Evolutionary conservation across 768 basidiomycete species (phyloP).

Genomic region (Rhodotorula diobovata): DNA sequence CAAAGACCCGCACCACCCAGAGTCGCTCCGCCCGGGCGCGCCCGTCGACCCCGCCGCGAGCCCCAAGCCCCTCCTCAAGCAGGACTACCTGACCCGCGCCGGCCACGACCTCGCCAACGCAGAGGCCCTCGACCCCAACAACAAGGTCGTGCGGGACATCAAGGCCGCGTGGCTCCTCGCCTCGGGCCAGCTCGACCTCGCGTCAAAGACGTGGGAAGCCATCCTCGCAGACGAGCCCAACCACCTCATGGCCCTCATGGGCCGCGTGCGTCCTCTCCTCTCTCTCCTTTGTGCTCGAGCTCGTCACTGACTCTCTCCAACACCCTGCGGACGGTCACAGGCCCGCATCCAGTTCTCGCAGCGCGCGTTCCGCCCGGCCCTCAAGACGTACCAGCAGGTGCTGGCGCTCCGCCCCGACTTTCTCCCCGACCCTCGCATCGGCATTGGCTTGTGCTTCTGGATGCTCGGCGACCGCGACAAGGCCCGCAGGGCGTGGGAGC

Average conservation of each 20-base stretch:
- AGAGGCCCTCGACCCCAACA: slow-evolving; percentile 24
- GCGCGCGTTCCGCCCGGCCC: slow-evolving; percentile 68
- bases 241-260: slow-evolving; percentile 79
- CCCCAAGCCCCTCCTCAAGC: slow-evolving; percentile 42
- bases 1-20: slow-evolving; percentile 24
- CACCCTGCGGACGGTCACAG: slow-evolving; percentile 52
- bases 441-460: slow-evolving; percentile 92
- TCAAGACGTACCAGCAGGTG: slow-evolving; percentile 80
- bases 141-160: slow-evolving; percentile 43
- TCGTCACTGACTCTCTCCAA: background rate
- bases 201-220: slow-evolving; percentile 71
- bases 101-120: slow-evolving; percentile 57
- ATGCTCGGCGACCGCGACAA: slow-evolving; percentile 74
- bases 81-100: slow-evolving; percentile 55
- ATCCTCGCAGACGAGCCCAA: slow-evolving; percentile 73
- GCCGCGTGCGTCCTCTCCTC: slow-evolving; percentile 49
- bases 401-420: slow-evolving; percentile 70
- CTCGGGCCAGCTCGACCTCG: slow-evolving; percentile 73
- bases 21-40: background rate
- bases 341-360: slow-evolving; percentile 77
- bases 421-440: slow-evolving; percentile 87
- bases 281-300: background rate
- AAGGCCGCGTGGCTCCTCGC: slow-evolving; percentile 73
- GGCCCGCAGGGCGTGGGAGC: slow-evolving; percentile 84
- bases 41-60: too few relatives aligned